These are phyloP conservation scores for Citrus cavaleriei DNA, from an alignment of 345 rosid genomes.

Conservation along the genomic window DNA sequence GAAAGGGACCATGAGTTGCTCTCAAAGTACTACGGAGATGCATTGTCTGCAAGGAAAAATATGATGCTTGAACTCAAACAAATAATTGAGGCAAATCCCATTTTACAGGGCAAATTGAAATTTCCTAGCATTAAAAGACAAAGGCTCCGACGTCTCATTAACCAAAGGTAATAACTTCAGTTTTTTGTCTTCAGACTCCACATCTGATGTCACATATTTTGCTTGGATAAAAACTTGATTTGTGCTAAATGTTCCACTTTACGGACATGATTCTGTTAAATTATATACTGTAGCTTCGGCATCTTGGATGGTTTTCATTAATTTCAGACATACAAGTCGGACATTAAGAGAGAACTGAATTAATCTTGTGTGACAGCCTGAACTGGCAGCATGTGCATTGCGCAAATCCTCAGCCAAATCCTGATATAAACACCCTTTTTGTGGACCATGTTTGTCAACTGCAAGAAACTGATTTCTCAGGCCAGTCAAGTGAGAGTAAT, in stretches of 20 bases:
- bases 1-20: slow-evolving; percentile 43
- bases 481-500: slow-evolving; percentile 16
- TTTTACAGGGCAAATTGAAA: slow-evolving; percentile 34
- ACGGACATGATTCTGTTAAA: neutral
- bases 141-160: slow-evolving; percentile 36
- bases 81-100: slow-evolving; percentile 42
- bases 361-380: slow-evolving; percentile 33
- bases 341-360: slow-evolving; percentile 12
- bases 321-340: neutral
- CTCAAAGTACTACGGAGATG: slow-evolving; percentile 37
- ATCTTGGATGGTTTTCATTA: neutral
- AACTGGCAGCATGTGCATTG: slow-evolving; percentile 36
- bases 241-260: neutral
- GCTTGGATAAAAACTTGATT: neutral
- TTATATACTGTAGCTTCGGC: neutral
- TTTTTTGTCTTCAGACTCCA: neutral
- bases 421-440: slow-evolving; percentile 39
- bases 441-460: slow-evolving; percentile 41
- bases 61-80: slow-evolving; percentile 34
- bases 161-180: slow-evolving; percentile 38
- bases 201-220: neutral
- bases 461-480: slow-evolving; percentile 5
- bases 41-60: slow-evolving; percentile 30
- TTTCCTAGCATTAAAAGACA: slow-evolving; percentile 32
- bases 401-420: slow-evolving; percentile 34